Conservation (phyloP, 2,329 filamentous ascomycete genomes). For the Penicillium sclerotigenum region DNA sequence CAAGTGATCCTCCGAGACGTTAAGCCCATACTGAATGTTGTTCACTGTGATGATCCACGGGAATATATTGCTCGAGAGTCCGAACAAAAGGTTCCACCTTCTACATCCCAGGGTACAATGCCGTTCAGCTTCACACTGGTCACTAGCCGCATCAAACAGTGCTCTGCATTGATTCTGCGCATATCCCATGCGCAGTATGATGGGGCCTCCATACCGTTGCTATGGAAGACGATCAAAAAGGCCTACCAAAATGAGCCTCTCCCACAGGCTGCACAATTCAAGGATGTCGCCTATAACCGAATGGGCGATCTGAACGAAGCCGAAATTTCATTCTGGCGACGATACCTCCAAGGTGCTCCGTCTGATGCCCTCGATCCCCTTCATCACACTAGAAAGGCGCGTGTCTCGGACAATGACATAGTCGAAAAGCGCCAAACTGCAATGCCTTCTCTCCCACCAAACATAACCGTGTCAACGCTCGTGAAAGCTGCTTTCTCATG, state of each 20-base stretch:
- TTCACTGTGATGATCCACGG: constrained; percentile 6
- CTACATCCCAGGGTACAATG: neutral
- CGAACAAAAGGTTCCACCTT: neutral
- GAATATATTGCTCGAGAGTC: neutral
- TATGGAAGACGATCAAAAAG: constrained; percentile 3
- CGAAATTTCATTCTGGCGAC: neutral
- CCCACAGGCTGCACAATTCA: neutral
- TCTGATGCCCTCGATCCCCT: neutral
- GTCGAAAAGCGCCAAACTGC: neutral
- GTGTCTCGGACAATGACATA: neutral
- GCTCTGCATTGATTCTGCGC: neutral
- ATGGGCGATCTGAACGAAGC: neutral
- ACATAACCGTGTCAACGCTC: constrained; percentile 5
- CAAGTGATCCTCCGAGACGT: constrained; percentile 7
- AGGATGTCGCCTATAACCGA: neutral
- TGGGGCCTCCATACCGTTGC: neutral
- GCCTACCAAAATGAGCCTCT: neutral
- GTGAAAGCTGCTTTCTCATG: constrained; percentile 11
- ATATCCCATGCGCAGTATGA: constrained; percentile 9
- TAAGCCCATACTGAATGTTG: neutral
- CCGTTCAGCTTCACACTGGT: neutral
- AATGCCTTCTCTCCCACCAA: neutral
- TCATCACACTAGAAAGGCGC: neutral
- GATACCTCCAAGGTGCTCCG: neutral
- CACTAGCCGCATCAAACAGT: neutral